Evolutionary conservation across 768 basidiomycete genomes (phyloP), one percentile per base, ranked within the genome.

Genomic region (Kwoniella europaea): DNA sequence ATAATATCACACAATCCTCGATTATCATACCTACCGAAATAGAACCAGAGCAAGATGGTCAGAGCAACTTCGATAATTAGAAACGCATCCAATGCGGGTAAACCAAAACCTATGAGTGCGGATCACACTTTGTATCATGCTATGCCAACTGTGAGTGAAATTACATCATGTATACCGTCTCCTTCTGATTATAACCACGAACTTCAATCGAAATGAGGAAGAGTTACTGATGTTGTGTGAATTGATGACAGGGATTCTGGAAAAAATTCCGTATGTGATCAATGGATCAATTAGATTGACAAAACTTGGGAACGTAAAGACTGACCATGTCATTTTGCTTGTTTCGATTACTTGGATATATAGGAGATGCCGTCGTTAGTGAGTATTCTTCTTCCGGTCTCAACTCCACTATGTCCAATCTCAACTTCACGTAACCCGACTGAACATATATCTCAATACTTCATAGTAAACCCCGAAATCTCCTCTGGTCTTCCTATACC

Each of bases 121-220:
- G 93, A 97, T 80, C 90, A 91, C 46, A 94, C 92, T 2, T 87
- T 93, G 56, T 97, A 97, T 84, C 94, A 97, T 67, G 74, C 74
- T 41, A 71, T 75, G 53, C 80, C 82, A 12, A 81, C 74, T 58
- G 82, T 82, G 60, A 73, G 80, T 79, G 44, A 35, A 35, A 35
- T 0, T 35, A 35, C 35, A 35, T 35, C 35, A 35, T 7, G 35
- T 35, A 4, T 5, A 35, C 35, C 35, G 35, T 55, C 54, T 35
- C 6, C 6, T 6, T 35, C 35, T 9, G 7, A 1, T 35, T 35
- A 35, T 35, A 6, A 35, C 35, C 35, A 59, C 24, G n/a, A 59
- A 22, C 22, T 59, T 0, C 42, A 46, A 13, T n/a, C 4, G 61
- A 18, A 2, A 20, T 16, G 52, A 29, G 52, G 3, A 7, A 41